Evolutionary conservation across 805 yeast species (phyloP).

Genomic region (Starmerella sirachaensis): DNA sequence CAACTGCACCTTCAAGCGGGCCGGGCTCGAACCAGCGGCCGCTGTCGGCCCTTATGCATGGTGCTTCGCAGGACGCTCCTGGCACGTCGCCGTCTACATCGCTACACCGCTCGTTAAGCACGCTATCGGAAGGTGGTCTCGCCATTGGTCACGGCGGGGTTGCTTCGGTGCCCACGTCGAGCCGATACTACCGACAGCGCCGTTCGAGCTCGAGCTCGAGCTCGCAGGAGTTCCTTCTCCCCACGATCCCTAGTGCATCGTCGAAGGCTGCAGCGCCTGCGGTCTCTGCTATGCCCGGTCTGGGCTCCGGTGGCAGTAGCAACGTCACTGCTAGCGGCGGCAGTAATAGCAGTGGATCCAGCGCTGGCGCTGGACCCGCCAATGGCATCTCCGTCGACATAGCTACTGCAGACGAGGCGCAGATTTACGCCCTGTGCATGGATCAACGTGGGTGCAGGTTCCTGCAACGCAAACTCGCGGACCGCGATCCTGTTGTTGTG

Average conservation of each 20-base stretch:
- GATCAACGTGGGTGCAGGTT: slow-evolving; percentile 97
- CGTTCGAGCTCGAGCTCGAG: slow-evolving; percentile 15
- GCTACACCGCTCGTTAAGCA: slow-evolving; percentile 3
- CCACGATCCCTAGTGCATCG: no score
- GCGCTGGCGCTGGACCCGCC: background rate
- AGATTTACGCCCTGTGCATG: slow-evolving; percentile 70
- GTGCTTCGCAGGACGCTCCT: background rate
- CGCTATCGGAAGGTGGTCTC: background rate
- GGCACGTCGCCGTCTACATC: background rate
- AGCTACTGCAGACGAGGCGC: slow-evolving; percentile 26
- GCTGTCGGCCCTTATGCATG: background rate
- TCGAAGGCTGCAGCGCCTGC: no score
- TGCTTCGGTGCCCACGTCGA: background rate
- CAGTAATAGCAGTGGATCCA: background rate
- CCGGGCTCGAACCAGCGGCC: background rate
- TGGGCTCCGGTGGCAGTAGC: background rate
- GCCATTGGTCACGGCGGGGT: no score
- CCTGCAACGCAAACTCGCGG: slow-evolving; percentile 74
- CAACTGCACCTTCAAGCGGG: background rate
- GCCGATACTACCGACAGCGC: slow-evolving; percentile 3
- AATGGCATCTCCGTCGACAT: slow-evolving; percentile 4
- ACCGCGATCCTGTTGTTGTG: slow-evolving; percentile 26
- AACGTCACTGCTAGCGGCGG: slow-evolving; percentile 1
- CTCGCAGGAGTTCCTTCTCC: slow-evolving; percentile 1
- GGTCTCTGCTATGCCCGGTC: background rate